Evolutionary conservation across 192 early-diverging fungal species (phyloP), one percentile per base, ranked within the genome.

Genomic region (Coemansia erecta): DNA sequence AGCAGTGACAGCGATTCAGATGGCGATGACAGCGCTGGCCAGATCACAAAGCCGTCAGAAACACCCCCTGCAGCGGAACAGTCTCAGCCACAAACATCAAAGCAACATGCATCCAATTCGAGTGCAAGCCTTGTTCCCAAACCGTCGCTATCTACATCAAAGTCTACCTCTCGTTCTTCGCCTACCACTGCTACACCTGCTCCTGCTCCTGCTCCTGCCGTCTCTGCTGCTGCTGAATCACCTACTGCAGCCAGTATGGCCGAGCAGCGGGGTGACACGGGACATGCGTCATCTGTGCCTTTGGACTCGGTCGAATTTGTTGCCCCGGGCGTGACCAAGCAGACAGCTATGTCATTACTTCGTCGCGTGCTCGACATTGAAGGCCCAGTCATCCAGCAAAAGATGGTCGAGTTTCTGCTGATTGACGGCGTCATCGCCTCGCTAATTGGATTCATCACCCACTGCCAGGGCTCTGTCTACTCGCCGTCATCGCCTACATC

Each of bases 331-430:
- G 71, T 80, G 66, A 68, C 77, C 22, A 73, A 70, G 45, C 52
- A 66, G 33, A 73, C 77, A 0, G 71, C 77, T 3, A 69, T 66
- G 63, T 72, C 70, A 17, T 63, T 80, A 13, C 66, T 80, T 17
- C 67, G 68, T 18, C 70, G 70, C 9, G 71, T 80, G 57, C 71
- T 80, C 17, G 77, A 80, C 57, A 80, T 80, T 56, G 77, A 80
- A 19, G 60, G 64, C 2, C 77, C 77, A 10, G 51, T 67, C n/a
- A 73, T 80, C 35, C 77, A 80, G 57, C 70, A 69, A 40, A 80
- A 80, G 63, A 80, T 80, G 77, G 71, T 80, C 28, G 71, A 80
- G 66, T 80, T 80, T 42, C 71, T 80, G 45, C 70, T 80, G 13
- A 72, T 80, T 39, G 77, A 80, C 48, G 77, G 77, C 37, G 77